A percentile compares a stretch with the other conserved stretches of the same genome.
Evolutionary conservation across 345 rosid species (phyloP).

Genomic region (Iberis pinnata): DNA sequence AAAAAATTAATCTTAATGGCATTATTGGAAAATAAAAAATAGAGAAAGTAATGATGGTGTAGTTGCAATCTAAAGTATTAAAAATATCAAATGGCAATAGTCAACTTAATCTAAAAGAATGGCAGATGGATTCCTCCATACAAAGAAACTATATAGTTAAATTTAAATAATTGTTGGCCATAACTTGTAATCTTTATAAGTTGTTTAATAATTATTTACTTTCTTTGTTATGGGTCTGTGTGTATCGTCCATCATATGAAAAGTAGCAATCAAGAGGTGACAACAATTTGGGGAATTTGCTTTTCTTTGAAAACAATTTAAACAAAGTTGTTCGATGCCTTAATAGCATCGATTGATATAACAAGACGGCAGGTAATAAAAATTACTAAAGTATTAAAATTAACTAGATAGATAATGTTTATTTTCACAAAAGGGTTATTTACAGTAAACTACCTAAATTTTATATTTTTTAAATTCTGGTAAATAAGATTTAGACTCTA

Average conservation of each 20-base stretch:
- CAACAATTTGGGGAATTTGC: slow-evolving; percentile 41
- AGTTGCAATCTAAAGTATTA: slow-evolving; percentile 8
- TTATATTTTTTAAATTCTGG: too few relatives aligned
- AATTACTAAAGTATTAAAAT: not conserved
- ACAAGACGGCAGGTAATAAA: slow-evolving; percentile 12
- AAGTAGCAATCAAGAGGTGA: slow-evolving; percentile 28
- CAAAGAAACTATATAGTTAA: not conserved
- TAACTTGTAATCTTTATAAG: not conserved
- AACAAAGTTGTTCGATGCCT: slow-evolving; percentile 27
- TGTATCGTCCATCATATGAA: slow-evolving; percentile 18
- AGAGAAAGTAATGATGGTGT: slow-evolving; percentile 15
- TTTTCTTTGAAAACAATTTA: slow-evolving; percentile 10
- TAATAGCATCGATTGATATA: slow-evolving; percentile 17
- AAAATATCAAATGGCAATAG: slow-evolving; percentile 16
- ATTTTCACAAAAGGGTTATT: too few relatives aligned
- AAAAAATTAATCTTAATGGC: too few relatives aligned
- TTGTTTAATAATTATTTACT: not conserved
- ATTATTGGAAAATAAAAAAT: not conserved
- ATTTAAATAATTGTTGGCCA: not conserved
- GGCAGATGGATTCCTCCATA: slow-evolving; percentile 27
- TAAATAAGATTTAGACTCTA: too few relatives aligned
- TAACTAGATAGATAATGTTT: slow-evolving; percentile 7
- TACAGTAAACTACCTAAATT: too few relatives aligned
- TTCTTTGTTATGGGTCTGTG: slow-evolving; percentile 20
- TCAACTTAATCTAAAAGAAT: slow-evolving; percentile 15